Conservation (phyloP, 2,329 filamentous ascomycete genomes). For the Xylariaceae sp. region DNA sequence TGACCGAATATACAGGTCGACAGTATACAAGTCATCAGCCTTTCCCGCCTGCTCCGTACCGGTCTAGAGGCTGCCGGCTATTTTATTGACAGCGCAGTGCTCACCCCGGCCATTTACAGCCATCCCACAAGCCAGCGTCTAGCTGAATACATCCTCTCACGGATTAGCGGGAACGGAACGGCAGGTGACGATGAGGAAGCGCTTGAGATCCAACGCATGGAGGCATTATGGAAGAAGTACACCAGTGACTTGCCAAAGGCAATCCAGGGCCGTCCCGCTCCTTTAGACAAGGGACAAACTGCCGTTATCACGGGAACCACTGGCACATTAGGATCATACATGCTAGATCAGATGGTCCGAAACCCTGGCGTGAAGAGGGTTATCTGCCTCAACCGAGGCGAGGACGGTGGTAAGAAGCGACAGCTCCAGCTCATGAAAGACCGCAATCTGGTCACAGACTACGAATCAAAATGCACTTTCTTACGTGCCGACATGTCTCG, state of each 20-base stretch:
- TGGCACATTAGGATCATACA: conserved; percentile 44
- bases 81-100: conserved; percentile 31
- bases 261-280: conserved; percentile 25
- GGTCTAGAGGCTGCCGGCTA: conserved; percentile 31
- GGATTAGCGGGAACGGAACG: conserved; percentile 16
- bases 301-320: conserved; percentile 46
- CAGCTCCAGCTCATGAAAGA: conserved; percentile 35
- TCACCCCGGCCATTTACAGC: conserved; percentile 37
- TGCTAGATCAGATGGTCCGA: conserved; percentile 36
- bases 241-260: conserved; percentile 28
- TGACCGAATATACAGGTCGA: conserved; percentile 28
- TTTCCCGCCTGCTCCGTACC: conserved; percentile 33
- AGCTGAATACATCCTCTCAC: conserved; percentile 32
- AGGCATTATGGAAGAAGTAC: conserved; percentile 34
- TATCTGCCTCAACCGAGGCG: conserved; percentile 44
- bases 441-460: conserved; percentile 36
- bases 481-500: conserved; percentile 44
- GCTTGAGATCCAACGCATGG: conserved; percentile 30
- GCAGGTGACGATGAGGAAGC: conserved; percentile 2
- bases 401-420: conserved; percentile 35
- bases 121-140: conserved; percentile 35
- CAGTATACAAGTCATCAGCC: conserved; percentile 38
- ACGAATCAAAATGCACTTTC: conserved; percentile 40
- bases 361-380: conserved; percentile 36
- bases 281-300: conserved; percentile 33